Evolutionary conservation across 345 rosid genomes (phyloP).

Genomic region (Trapa bicornis): DNA sequence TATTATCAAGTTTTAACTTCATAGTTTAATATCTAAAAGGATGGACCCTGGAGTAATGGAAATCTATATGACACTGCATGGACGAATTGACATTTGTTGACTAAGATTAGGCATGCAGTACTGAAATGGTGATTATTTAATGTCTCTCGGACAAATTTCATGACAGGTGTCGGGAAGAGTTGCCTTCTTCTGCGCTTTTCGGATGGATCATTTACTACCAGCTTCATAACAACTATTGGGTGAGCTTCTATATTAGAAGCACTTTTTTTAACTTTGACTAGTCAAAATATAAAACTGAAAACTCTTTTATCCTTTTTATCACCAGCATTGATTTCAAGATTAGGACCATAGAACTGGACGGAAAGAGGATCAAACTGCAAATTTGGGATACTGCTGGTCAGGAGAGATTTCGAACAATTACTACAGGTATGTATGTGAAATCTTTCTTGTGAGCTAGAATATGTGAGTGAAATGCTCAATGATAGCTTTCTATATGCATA

Average conservation of each 20-base stretch:
- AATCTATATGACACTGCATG: too few relatives aligned
- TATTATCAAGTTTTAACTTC: too few relatives aligned
- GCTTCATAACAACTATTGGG: slow-evolving; percentile 68
- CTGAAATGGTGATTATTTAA: slow-evolving; percentile 1
- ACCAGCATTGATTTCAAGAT: slow-evolving; percentile 15
- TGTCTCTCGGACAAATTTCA: slow-evolving; percentile 4
- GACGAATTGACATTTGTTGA: not conserved
- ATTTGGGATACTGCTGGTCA: slow-evolving; percentile 20
- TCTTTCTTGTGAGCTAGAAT: too few relatives aligned
- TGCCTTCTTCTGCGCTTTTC: slow-evolving; percentile 65
- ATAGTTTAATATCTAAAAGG: too few relatives aligned
- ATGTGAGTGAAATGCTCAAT: too few relatives aligned
- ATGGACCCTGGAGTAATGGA: too few relatives aligned
- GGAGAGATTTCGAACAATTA: slow-evolving; percentile 17
- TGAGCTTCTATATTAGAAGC: slow-evolving; percentile 12
- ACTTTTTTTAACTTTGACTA: slow-evolving; percentile 1
- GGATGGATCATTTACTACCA: slow-evolving; percentile 68
- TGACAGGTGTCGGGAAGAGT: slow-evolving; percentile 74
- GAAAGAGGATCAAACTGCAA: slow-evolving; percentile 14
- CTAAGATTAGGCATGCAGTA: not conserved
- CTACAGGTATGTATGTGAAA: slow-evolving; percentile 7
- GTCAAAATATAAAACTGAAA: not conserved
- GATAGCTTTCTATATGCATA: too few relatives aligned
- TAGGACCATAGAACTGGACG: slow-evolving; percentile 15
- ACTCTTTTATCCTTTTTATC: slow-evolving; percentile 1